Evolutionary conservation across 2,329 filamentous ascomycete species (phyloP), one percentile per base, ranked within the genome.

Genomic region (Fusarium sacchari): DNA sequence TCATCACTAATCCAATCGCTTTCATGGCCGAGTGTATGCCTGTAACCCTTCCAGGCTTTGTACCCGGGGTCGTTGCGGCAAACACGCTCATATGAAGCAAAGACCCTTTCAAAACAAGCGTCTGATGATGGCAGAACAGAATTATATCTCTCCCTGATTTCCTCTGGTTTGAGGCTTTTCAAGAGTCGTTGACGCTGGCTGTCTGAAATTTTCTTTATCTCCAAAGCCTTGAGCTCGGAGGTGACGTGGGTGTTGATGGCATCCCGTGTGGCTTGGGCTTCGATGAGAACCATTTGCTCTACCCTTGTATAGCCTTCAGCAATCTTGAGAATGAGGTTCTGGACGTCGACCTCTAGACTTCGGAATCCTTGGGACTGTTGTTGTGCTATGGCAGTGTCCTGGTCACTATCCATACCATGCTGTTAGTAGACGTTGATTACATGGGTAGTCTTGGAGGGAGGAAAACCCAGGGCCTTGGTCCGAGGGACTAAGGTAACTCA

Each of bases 201-300:
- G 3, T 50, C 28, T 5, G 44, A 24, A 0, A 36, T 22, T 1
- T 4, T 9, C 6, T 15, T 46, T 0, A 7, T 14, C 7, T 7
- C 20, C 1, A 37, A 22, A 1, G 32, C 39, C 22, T 18, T 26
- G 10, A 65, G 13, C 0, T 56, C 26, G 4, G 17, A 13, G 1
- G 36, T 11, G 6, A 65, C 7, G 3, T 32, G 39, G 3, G 9
- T 43, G 11, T 4, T 57, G 1, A 67, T 22, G 4, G 4, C 20
- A 7, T 59, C n/a, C 9, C 22, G 22, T 0, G 64, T 67, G 3
- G 6, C 20, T 1, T 14, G 17, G 0, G 44, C 50, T 6, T 67
- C 44, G 2, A 15, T 11, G 1, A 7, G 10, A 4, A 65, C 3
- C 0, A 64, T 6, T 4, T 3, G 28, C 7, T 65, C 49, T 1